Conservation (phyloP, 306 rosid genomes). For the Potentilla sterilis region DNA sequence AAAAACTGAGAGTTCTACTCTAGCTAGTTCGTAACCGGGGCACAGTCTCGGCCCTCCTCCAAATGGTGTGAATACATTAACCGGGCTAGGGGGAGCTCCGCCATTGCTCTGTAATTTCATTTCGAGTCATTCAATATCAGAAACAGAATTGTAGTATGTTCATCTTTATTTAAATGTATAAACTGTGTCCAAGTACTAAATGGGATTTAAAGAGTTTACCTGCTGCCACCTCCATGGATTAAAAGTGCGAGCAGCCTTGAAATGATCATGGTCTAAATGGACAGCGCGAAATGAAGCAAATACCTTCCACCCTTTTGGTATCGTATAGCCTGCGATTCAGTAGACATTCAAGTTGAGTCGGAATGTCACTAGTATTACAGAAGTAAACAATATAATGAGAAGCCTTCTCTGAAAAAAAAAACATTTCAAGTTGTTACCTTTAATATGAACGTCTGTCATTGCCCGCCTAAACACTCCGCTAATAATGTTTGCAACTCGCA, state of each 20-base stretch:
- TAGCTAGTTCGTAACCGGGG: slow-evolving; percentile 92
- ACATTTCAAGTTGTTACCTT: slow-evolving; percentile 42
- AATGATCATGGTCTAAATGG: slow-evolving; percentile 73
- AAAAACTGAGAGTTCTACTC: slow-evolving; percentile 86
- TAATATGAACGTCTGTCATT: slow-evolving; percentile 65
- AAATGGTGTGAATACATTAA: slow-evolving; percentile 72
- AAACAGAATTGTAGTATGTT: background rate
- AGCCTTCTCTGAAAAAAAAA: too few species aligned
- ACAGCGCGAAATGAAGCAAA: slow-evolving; percentile 93
- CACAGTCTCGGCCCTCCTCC: slow-evolving; percentile 93
- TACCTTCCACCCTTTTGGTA: slow-evolving; percentile 94
- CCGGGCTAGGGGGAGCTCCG: slow-evolving; percentile 35
- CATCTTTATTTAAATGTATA: background rate
- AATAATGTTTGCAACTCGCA: slow-evolving; percentile 75
- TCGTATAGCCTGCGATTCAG: slow-evolving; percentile 58
- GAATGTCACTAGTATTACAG: background rate
- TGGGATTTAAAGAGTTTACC: slow-evolving; percentile 10
- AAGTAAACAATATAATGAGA: background rate
- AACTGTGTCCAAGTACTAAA: background rate
- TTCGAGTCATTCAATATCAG: slow-evolving; percentile 5
- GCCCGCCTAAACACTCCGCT: slow-evolving; percentile 85
- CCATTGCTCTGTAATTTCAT: slow-evolving; percentile 45
- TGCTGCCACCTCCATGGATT: slow-evolving; percentile 99
- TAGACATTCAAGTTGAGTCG: background rate
- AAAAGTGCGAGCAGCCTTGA: slow-evolving; percentile 83